Base-by-base conservation (phyloP, 2,329 filamentous ascomycete genomes). In the Epichloe coenophiala region DNA sequence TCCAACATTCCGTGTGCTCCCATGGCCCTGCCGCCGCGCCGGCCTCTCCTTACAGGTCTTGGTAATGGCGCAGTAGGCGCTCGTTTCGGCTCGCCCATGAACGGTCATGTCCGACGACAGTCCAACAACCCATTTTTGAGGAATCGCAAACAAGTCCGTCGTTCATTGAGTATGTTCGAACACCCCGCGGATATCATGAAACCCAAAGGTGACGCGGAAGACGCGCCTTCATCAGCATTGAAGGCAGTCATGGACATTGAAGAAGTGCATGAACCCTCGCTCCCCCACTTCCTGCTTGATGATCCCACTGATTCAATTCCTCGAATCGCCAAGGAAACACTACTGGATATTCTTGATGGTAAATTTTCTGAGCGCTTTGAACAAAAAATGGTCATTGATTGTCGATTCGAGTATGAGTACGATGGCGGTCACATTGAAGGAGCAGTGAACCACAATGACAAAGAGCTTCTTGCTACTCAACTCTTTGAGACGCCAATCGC, bases 351-450 rank as follows among this genome's bases (percentile, higher is more conserved):
- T 37, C 75, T 98, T 54, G 86, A 95, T 66, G 89, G 89, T 54
- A 84, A 86, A 59, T 95, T 83, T 68, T 80, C 81, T 60, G 75
- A 83, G 27, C 67, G 79, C 23, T 97, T 86, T 65, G 82, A 89
- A 53, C 80, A 90, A 63, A 83, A 88, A 65, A 79, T 95, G 67
- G 77, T 98, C 61, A 84, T 98, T 61, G 93, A 98, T 68, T 98
- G 93, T 67, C 86, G 93, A 19, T 98, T 98, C 64, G 93, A 98
- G 74, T 98, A 98, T 67, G 93, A 98, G 70, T 98, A 94, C 65
- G 85, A 95, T 15, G 93, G 93, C 51, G 93, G 93, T 36, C 93
- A 98, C 66, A 96, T 98, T 63, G 80, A 89, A 58, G 86, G 86
- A 17, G 93, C 93, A 42, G 75, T 95, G 69, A 98, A 98, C 73